phyloP scores from a whole-genome alignment of 495 filamentous ascomycete species.

The Penicillium flavigenum region DNA sequence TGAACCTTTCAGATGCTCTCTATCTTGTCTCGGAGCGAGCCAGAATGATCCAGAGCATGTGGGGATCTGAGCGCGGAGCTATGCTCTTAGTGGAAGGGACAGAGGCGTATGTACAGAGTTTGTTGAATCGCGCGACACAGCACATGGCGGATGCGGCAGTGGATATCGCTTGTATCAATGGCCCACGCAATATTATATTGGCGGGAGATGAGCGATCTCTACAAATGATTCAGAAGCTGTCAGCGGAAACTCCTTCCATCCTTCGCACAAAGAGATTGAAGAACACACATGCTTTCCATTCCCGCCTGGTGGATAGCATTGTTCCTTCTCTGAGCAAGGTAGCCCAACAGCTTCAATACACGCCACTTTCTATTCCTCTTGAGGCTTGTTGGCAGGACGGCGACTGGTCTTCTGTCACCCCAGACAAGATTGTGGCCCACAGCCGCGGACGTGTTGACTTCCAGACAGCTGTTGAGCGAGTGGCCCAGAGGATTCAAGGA shows the following conservation, averaged over 20 bases:
- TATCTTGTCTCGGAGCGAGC: conserved; percentile 44
- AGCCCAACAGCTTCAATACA: conserved; percentile 27
- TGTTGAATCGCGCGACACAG: neutral
- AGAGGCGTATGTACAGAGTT: neutral
- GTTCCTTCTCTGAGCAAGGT: conserved; percentile 26
- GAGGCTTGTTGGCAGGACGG: conserved; percentile 25
- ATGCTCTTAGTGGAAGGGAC: neutral
- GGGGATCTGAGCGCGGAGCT: conserved; percentile 4
- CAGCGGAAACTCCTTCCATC: neutral
- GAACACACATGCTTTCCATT: conserved; percentile 53
- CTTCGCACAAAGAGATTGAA: conserved; percentile 39
- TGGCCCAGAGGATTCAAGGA: conserved; percentile 13
- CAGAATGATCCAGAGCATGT: neutral
- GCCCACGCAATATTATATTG: conserved; percentile 36
- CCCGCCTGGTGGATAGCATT: conserved; percentile 42
- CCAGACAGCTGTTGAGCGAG: conserved; percentile 34
- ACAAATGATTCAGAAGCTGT: conserved; percentile 18
- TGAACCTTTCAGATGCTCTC: conserved; percentile 40
- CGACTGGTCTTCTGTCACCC: conserved; percentile 13
- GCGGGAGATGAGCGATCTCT: conserved; percentile 37
- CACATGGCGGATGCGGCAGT: conserved; percentile 2
- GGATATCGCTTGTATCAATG: conserved; percentile 50
- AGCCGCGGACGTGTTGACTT: conserved; percentile 46
- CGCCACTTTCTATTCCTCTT: conserved; percentile 25
- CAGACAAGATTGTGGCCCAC: conserved; percentile 30